These are phyloP conservation scores for Rhodotorula diobovata DNA, from an alignment of 768 basidiomycete species.

Conservation along the genomic window DNA sequence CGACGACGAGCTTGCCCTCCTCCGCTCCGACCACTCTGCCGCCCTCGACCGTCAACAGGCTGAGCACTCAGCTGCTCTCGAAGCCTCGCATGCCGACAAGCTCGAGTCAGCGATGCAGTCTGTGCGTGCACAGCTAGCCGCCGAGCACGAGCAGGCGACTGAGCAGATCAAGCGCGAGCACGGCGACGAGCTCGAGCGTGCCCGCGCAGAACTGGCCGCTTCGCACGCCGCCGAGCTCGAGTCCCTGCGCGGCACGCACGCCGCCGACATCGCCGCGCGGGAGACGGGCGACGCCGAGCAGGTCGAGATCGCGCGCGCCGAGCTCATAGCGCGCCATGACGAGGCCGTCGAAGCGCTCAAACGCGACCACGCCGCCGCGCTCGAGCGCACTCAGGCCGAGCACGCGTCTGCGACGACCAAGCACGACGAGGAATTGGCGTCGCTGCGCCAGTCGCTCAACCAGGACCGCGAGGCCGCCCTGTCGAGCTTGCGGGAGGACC, in stretches of 20 bases:
- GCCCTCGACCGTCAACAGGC: neutral
- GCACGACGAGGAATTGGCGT: conserved; percentile 48
- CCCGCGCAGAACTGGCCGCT: conserved; percentile 36
- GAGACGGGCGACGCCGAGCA: neutral
- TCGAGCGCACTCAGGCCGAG: neutral
- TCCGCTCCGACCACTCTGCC: neutral
- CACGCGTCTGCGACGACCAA: neutral
- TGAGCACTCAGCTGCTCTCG: conserved; percentile 39
- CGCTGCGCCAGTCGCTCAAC: neutral
- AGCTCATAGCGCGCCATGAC: conserved; percentile 39
- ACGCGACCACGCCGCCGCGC: conserved; percentile 31
- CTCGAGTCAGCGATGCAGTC: neutral
- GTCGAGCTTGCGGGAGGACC: conserved; percentile 65
- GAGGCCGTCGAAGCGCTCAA: conserved; percentile 50
- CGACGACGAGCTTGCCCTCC: neutral
- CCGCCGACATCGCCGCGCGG: neutral
- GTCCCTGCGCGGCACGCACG: conserved; percentile 29
- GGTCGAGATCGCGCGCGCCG: neutral
- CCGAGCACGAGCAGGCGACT: neutral
- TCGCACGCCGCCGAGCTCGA: conserved; percentile 49
- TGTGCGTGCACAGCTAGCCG: neutral
- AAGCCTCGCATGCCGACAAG: neutral
- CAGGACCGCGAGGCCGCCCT: conserved; percentile 46
- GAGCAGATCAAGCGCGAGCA: neutral
- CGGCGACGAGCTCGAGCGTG: no score